Percentiles rank a stretch among this genome's conserved stretches.
Evolutionary conservation across 495 filamentous ascomycete species (phyloP).

Genomic region (Lophium mytilinum): DNA sequence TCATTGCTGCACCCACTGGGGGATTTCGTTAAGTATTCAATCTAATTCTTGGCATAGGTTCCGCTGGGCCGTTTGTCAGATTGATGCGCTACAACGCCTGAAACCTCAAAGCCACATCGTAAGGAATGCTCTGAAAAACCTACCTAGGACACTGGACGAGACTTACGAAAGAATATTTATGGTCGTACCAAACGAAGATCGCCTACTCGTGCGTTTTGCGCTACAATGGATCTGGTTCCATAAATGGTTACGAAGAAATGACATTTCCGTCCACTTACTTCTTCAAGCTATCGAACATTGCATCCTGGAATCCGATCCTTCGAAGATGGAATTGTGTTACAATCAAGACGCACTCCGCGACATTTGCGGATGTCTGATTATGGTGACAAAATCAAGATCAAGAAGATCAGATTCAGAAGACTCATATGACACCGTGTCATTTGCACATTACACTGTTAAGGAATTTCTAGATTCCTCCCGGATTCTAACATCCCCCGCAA

Average conservation of each 20-base stretch:
- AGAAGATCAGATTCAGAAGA: too few species aligned
- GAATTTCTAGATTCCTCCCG: conserved; percentile 23
- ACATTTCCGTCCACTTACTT: conserved; percentile 6
- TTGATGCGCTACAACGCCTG: conserved; percentile 33
- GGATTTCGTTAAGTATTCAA: too few species aligned
- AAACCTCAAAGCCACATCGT: conserved; percentile 18
- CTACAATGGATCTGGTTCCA: conserved; percentile 8
- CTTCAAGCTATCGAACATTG: conserved; percentile 18
- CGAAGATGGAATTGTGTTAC: too few species aligned
- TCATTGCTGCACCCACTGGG: too few species aligned
- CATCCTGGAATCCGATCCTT: not conserved
- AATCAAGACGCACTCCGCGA: too few species aligned
- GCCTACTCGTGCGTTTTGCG: conserved; percentile 18
- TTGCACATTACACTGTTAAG: conserved; percentile 33
- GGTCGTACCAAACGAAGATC: conserved; percentile 23
- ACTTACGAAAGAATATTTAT: conserved; percentile 36
- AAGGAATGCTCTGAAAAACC: conserved; percentile 23
- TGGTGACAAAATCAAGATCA: too few species aligned
- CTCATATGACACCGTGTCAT: conserved; percentile 1
- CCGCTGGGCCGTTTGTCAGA: conserved; percentile 40
- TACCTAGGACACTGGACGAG: conserved; percentile 36
- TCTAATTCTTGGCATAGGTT: conserved; percentile 28
- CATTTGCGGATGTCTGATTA: too few species aligned
- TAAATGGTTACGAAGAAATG: not conserved
- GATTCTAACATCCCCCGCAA: not conserved